phyloP scores from a whole-genome alignment of 805 yeast genomes.

The Myxozyma neotropica region DNA sequence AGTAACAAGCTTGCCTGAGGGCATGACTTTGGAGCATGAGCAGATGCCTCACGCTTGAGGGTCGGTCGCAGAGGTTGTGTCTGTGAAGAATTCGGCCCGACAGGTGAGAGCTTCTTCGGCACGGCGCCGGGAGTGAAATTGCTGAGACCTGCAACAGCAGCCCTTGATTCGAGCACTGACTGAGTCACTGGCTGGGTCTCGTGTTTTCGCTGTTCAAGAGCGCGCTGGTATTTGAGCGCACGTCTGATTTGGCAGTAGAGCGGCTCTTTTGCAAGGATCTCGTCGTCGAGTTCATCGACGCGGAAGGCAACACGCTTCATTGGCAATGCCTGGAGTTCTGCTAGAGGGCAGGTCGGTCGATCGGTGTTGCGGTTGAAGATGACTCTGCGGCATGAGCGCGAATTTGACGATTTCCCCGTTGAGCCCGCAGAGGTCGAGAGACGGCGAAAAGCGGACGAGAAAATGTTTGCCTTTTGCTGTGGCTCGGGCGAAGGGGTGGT shows the following conservation, averaged over 20 bases:
- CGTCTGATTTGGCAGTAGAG: slow-evolving; percentile 28
- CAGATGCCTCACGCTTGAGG: slow-evolving; percentile 2
- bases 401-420: no score
- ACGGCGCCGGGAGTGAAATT: slow-evolving; percentile 3
- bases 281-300: slow-evolving; percentile 33
- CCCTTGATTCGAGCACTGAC: not conserved
- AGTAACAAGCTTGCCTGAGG: slow-evolving; percentile 1
- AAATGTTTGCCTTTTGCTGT: not conserved
- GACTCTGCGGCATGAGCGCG: slow-evolving; percentile 16
- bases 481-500: no score
- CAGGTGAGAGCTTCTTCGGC: not conserved
- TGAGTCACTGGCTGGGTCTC: not conserved
- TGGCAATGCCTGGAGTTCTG: slow-evolving; percentile 15
- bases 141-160: slow-evolving; percentile 1
- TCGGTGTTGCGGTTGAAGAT: slow-evolving; percentile 28
- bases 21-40: no score
- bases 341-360: slow-evolving; percentile 25
- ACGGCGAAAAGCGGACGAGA: slow-evolving; percentile 15
- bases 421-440: slow-evolving; percentile 22
- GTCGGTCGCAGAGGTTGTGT: not conserved
- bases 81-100: not conserved
- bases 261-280: slow-evolving; percentile 25
- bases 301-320: slow-evolving; percentile 30
- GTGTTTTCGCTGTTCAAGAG: slow-evolving; percentile 1
- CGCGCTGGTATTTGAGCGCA: slow-evolving; percentile 20